Base-by-base conservation (phyloP, 805 yeast genomes). In the Candida quercuum region DNA sequence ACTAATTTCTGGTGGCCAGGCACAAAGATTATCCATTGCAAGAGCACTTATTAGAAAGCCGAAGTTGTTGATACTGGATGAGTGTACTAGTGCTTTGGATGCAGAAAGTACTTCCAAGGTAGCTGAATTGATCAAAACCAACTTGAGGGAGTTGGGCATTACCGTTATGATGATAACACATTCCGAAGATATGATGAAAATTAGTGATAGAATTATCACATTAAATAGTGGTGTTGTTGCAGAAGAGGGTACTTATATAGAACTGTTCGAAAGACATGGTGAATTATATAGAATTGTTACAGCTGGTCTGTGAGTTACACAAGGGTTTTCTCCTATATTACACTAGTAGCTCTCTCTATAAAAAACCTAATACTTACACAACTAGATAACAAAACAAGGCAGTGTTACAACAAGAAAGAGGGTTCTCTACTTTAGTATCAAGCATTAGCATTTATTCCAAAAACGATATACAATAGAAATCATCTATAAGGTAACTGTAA, bases 1-100 rank as follows among this genome's bases (percentile, higher is more conserved):
- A 0, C 47, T 75, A 30, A 58, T 91, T 2, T 88, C 97, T 1
- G 95, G 95, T 20, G 99, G 99, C 3, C 98, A 93, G 57, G 68
- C 82, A 8, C 98, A 93, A 56, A 63, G 97, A 39, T 56, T 93
- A 2, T 80, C 93, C 0, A 76, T 93, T 36, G 95, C 91, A 0
- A 69, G 98, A 35, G 93, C 95, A 0, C 45, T 93, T 4, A 40
- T 89, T 5, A 61, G 89, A 26, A 64, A 69, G 16, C 93, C 97
- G 0, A 63, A 64, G 22, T 47, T 79, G 9, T 52, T 77, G 36
- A 62, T 79, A 15, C 59, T 93, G 34, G 99, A 93, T 59, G 99
- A 93, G 56, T 81, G 89, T 48, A 88, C 98, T 0, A 80, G 97
- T 0, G 84, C 95, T 0, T 64, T 93, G 34, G 99, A 93, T 55